These are phyloP conservation scores for Gaertneriomyces sp. DNA, from an alignment of 192 early-diverging fungal species.

Conservation along the genomic window DNA sequence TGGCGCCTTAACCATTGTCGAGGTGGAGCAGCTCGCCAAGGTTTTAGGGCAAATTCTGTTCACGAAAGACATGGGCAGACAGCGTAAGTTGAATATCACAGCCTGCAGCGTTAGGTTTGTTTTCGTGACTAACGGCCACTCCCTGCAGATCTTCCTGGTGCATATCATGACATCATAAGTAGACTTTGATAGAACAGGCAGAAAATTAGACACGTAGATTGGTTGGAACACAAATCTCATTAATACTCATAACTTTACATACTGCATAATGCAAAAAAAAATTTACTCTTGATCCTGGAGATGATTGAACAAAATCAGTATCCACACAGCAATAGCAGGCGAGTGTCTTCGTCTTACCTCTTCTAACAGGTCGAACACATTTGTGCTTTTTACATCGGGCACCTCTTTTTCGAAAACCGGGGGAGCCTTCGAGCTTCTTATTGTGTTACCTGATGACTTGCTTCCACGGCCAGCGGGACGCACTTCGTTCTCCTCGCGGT, in stretches of 20 bases:
- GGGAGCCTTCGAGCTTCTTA: conserved; percentile 8
- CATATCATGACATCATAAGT: too few species aligned
- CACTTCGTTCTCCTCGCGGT: background rate
- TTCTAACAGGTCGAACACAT: conserved; percentile 31
- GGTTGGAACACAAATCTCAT: too few species aligned
- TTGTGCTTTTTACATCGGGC: conserved; percentile 20
- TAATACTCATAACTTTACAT: too few species aligned
- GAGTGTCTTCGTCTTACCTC: conserved; percentile 4
- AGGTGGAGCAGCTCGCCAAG: conserved; percentile 25
- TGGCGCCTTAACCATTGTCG: conserved; percentile 7
- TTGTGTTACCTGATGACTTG: background rate
- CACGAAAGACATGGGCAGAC: conserved; percentile 19
- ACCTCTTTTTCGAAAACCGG: conserved; percentile 20
- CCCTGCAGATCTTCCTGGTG: too few species aligned
- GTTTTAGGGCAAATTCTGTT: conserved; percentile 41
- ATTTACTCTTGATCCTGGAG: too few species aligned
- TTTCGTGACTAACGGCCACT: too few species aligned
- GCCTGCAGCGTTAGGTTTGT: too few species aligned
- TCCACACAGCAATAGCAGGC: too few species aligned
- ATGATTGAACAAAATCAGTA: too few species aligned
- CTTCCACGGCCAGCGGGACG: background rate
- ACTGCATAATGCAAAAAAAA: too few species aligned
- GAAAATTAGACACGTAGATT: too few species aligned
- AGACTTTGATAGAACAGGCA: too few species aligned
- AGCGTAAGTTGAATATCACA: conserved; percentile 12